These are phyloP conservation scores for Fraxinus paxiana DNA, from an alignment of 305 asterid species.

Conservation along the genomic window DNA sequence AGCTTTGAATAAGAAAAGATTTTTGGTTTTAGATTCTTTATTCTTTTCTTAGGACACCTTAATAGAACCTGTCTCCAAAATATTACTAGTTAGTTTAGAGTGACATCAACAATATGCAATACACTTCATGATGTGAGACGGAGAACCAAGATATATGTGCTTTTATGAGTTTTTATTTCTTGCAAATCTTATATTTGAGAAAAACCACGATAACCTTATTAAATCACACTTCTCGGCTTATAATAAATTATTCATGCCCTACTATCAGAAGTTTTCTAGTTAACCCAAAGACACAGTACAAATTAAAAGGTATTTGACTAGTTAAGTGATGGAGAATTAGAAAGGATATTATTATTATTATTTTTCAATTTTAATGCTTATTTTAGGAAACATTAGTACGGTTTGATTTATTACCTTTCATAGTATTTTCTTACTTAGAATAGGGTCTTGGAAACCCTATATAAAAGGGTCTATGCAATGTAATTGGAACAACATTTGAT, in stretches of 20 bases:
- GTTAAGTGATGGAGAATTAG: too few species aligned
- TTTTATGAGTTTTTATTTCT: background rate
- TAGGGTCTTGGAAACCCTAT: too few species aligned
- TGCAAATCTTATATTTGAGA: background rate
- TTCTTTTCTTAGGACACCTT: background rate
- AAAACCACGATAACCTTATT: background rate
- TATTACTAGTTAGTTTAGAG: background rate
- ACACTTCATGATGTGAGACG: background rate
- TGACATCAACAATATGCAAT: background rate
- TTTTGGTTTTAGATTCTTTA: background rate
- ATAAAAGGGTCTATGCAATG: background rate
- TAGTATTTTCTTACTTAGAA: too few species aligned
- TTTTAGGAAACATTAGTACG: background rate
- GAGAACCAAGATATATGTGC: background rate
- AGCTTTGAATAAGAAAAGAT: background rate
- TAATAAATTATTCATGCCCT: background rate
- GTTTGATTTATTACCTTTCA: too few species aligned
- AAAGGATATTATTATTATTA: too few species aligned
- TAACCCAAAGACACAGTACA: background rate
- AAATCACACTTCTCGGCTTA: background rate
- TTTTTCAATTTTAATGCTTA: too few species aligned
- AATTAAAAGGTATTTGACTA: background rate
- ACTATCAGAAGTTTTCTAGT: background rate
- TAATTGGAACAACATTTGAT: background rate
- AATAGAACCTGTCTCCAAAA: background rate